Percentiles rank a stretch among this genome's conserved stretches.
These are phyloP conservation scores for Trichoderma sp. DNA, from an alignment of 2,329 filamentous ascomycete species.

Conservation along the genomic window DNA sequence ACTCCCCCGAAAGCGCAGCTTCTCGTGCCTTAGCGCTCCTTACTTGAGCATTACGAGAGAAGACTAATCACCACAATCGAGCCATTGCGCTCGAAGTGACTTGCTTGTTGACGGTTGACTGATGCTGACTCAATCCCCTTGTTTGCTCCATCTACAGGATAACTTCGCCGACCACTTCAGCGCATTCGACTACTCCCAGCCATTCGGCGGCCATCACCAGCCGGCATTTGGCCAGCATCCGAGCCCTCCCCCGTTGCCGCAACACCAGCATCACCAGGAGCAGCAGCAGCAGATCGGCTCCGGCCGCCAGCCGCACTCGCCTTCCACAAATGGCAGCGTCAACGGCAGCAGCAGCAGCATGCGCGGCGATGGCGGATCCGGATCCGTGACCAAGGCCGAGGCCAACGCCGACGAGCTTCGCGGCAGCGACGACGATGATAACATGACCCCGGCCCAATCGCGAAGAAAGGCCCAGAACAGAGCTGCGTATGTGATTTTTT, in stretches of 20 bases:
- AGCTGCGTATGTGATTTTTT: constrained; percentile 54
- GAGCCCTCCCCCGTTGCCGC: not conserved
- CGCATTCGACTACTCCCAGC: constrained; percentile 45
- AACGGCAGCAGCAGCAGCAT: constrained; percentile 28
- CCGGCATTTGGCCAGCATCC: constrained; percentile 34
- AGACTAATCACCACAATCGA: constrained; percentile 4
- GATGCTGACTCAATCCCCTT: constrained; percentile 14
- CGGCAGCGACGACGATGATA: constrained; percentile 58
- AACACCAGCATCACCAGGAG: constrained; percentile 26
- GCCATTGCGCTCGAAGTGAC: not conserved
- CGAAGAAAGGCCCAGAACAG: constrained; percentile 63
- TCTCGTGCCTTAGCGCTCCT: constrained; percentile 29
- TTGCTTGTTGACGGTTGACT: not conserved
- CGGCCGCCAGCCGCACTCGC: constrained; percentile 30
- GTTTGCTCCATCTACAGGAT: constrained; percentile 44
- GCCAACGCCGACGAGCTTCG: constrained; percentile 38
- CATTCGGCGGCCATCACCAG: constrained; percentile 42
- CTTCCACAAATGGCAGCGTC: constrained; percentile 25
- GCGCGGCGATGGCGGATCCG: constrained; percentile 1
- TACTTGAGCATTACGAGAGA: constrained; percentile 39
- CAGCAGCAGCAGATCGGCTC: constrained; percentile 27
- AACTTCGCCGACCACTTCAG: constrained; percentile 51
- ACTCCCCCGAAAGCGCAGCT: constrained; percentile 26
- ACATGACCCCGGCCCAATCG: constrained; percentile 58
- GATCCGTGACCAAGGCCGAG: constrained; percentile 39